A percentile compares a stretch with the other conserved stretches of the same genome.
Evolutionary conservation across 495 filamentous ascomycete genomes (phyloP).

Genomic region (Penicillium malachiteum): DNA sequence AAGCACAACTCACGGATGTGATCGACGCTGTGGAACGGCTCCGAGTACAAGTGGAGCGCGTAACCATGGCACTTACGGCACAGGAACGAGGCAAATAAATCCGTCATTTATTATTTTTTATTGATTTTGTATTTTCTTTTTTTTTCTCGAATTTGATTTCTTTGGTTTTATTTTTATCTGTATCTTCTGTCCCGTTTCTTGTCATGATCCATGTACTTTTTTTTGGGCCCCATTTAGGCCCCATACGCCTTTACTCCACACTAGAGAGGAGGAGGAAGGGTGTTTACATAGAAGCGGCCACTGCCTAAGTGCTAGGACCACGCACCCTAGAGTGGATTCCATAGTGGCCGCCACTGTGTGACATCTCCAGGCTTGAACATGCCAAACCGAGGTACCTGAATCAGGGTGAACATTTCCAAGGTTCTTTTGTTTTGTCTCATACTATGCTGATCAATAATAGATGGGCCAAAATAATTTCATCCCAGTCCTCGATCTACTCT

Average conservation of each 20-base stretch:
- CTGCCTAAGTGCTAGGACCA: conserved; percentile 21
- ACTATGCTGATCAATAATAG: no score
- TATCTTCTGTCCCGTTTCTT: background rate
- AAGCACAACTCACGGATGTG: conserved; percentile 32
- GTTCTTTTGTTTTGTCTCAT: no score
- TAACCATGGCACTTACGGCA: conserved; percentile 24
- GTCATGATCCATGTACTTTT: background rate
- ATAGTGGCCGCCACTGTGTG: no score
- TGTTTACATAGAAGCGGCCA: conserved; percentile 8
- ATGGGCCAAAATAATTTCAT: no score
- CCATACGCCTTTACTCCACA: background rate
- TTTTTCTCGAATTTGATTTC: background rate
- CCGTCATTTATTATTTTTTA: background rate
- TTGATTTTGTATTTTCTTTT: background rate
- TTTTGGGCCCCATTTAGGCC: background rate
- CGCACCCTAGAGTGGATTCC: conserved; percentile 13
- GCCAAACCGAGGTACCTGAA: no score
- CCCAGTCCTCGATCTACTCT: no score
- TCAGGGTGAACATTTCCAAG: no score
- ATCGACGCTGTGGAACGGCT: conserved; percentile 42
- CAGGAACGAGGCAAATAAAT: conserved; percentile 16
- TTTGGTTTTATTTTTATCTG: background rate
- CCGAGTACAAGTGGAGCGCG: conserved; percentile 40
- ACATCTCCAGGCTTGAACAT: no score
- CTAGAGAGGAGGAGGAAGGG: conserved; percentile 2